Base-by-base conservation (phyloP, 2,329 filamentous ascomycete genomes). In the Microdochium nivale region DNA sequence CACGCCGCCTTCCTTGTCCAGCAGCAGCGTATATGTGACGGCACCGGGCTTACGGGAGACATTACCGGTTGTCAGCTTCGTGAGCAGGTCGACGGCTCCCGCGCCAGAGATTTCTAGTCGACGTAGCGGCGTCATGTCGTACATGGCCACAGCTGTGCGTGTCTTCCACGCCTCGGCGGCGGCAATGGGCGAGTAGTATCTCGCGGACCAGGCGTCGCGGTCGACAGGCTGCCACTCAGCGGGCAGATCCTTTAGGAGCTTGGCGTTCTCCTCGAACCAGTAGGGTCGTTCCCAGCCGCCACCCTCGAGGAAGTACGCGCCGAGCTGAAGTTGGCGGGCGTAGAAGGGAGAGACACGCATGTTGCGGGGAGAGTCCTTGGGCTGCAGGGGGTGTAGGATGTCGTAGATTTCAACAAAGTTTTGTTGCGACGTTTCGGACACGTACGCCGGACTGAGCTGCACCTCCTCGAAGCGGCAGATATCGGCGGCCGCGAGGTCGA, bases 401-500 rank as follows among this genome's bases (percentile, higher is more conserved):
- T 84, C 81, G 65, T 85, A 85, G 1, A 85, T 74, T 55, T 85
- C 81, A 24, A 80, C 74, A 49, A 85, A 85, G 56, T 80, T 82
- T 59, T 81, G 79, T 47, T 76, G 70, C 0, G 76, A 78, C 0
- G 81, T 84, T 64, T 84, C 80, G 24, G 63, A 69, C 49, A 84
- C 71, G 53, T 84, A 85, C 0, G 69, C 67, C 0, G 67, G 74
- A 2, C 72, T 76, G 9, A 82, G 68, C 57, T 85, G 81, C 2
- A 83, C 72, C 25, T 82, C 71, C 55, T 85, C 81, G 48, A 85
- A 85, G 1, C 82, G 77, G 2, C 73, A 70, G 0, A 85, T 63
- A 37, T 84, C 80, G 56, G 80, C 82, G 40, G 81, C 81, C 2
- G 76, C 67, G 3, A 84, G 66, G 49, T 84, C 80, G 32, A 83